Base-by-base conservation (phyloP, 2,329 filamentous ascomycete genomes). In the Neonectria neomacrospora region DNA sequence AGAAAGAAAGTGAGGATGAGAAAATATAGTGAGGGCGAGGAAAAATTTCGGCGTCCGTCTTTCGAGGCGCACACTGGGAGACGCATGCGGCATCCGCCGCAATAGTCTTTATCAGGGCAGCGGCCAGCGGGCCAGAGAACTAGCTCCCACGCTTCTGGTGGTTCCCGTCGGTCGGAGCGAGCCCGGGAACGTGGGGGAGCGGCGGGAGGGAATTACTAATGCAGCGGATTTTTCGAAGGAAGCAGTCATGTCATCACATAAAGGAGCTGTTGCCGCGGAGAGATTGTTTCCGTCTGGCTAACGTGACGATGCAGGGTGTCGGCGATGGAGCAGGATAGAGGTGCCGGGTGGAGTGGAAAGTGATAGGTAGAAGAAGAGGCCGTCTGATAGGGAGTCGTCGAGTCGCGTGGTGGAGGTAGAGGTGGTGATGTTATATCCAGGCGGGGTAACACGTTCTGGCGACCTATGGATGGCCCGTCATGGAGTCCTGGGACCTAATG, bases 51-150 rank as follows among this genome's bases (percentile, higher is more conserved):
- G 54, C 51, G 61, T 73, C 34, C 8, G 37, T 20, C 37, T 64
- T 65, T 68, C 58, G 32, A 68, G 64, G 66, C 63, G 61, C 65
- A 68, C 71, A 71, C 70, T 73, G 62, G 66, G 69, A 69, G 65
- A 28, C 58, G 42, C 48, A 56, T 60, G 53, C 63, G 59, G 65
- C 67, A 57, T 3, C 34, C n/a, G 52, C 63, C 56, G 52, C 68
- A 68, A 67, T 70, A 65, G 67, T 70, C 69, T 65, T 70, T 71
- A 66, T 58, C 64, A 65, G 61, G 56, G 58, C 39, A 56, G 28
- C 57, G 61, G 54, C 56, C 42, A 54, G 41, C 57, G 53, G 59
- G 50, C 64, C 63, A 61, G 37, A 39, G 47, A 52, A n/a, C 44
- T 66, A 67, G 63, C 54, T 61, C 53, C 60, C 58, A 54, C 50